A percentile compares a stretch with the other conserved stretches of the same genome.
Evolutionary conservation across 192 early-diverging fungal species (phyloP).

Genomic region (Backusella luteola): DNA sequence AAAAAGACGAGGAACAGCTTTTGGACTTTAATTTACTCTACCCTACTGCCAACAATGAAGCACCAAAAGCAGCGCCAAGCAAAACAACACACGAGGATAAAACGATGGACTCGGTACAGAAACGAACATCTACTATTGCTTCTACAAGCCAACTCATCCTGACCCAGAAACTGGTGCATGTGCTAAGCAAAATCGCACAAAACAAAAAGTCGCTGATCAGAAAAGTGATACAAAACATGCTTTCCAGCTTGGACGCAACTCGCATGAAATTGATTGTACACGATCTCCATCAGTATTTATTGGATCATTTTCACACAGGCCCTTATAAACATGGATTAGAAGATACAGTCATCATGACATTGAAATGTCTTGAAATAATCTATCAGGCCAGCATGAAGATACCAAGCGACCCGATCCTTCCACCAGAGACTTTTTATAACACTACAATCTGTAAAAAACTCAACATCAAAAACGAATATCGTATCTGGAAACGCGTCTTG

Average conservation of each 20-base stretch:
- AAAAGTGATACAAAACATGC: neutral
- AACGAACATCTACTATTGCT: neutral
- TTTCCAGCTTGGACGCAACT: neutral
- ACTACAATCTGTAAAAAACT: constrained; percentile 34
- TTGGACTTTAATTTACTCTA: neutral
- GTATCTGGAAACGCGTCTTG: constrained; percentile 61
- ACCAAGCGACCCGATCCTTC: neutral
- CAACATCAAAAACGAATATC: constrained; percentile 80
- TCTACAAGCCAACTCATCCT: constrained; percentile 6
- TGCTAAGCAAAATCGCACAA: constrained; percentile 8
- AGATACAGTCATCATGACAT: constrained; percentile 27
- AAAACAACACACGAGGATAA: neutral
- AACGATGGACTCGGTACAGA: neutral
- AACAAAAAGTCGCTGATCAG: neutral
- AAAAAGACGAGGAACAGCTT: neutral
- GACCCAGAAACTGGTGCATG: constrained; percentile 9
- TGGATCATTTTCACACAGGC: constrained; percentile 36
- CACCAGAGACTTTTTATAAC: constrained; percentile 22
- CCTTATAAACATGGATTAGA: constrained; percentile 33
- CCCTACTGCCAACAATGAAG: neutral
- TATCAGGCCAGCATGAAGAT: constrained; percentile 12
- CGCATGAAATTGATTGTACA: constrained; percentile 10
- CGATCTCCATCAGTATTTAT: constrained; percentile 24
- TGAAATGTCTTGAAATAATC: constrained; percentile 19
- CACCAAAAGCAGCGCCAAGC: neutral